Percentiles rank a stretch among this genome's conserved stretches.
Conservation (phyloP, 352 stramenopile species). For the Globisporangium spiculum region DNA sequence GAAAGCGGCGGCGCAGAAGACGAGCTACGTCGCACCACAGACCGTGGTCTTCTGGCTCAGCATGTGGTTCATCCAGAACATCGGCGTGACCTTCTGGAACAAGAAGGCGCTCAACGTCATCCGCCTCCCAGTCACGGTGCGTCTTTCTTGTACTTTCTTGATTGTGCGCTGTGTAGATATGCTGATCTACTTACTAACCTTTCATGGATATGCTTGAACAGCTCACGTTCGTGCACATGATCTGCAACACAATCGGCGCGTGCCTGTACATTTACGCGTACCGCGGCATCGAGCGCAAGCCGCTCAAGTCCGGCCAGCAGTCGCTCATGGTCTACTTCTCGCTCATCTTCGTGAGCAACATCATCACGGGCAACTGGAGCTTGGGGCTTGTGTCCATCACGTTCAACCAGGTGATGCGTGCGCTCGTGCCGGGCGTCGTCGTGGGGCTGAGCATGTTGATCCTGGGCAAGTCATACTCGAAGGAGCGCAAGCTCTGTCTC, state of each 20-base stretch:
- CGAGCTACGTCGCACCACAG: conserved; percentile 60
- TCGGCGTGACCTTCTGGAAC: conserved; percentile 94
- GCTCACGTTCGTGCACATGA: conserved; percentile 93
- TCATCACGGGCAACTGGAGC: conserved; percentile 94
- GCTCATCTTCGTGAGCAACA: conserved; percentile 94
- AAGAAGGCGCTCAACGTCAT: conserved; percentile 87
- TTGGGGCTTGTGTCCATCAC: conserved; percentile 91
- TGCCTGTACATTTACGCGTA: conserved; percentile 75
- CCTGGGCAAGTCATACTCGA: conserved; percentile 74
- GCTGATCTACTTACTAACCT: not conserved
- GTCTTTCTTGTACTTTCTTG: not conserved
- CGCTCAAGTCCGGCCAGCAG: conserved; percentile 54
- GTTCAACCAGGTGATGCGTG: conserved; percentile 94
- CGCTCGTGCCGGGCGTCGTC: conserved; percentile 78
- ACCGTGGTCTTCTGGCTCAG: conserved; percentile 78
- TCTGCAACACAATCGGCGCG: conserved; percentile 89
- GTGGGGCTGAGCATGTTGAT: conserved; percentile 82
- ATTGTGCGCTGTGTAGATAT: too few relatives aligned
- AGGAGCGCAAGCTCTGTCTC: conserved; percentile 67
- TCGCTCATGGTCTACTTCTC: conserved; percentile 88
- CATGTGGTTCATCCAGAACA: conserved; percentile 91
- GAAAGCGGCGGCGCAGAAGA: conserved; percentile 32
- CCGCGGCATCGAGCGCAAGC: conserved; percentile 64
- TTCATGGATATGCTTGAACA: not conserved
- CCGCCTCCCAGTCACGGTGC: conserved; percentile 58